A percentile compares a stretch with the other conserved stretches of the same genome.
These are phyloP conservation scores for Coleophoma eucalyptorum DNA, from an alignment of 2,329 filamentous ascomycete genomes.

Conservation along the genomic window DNA sequence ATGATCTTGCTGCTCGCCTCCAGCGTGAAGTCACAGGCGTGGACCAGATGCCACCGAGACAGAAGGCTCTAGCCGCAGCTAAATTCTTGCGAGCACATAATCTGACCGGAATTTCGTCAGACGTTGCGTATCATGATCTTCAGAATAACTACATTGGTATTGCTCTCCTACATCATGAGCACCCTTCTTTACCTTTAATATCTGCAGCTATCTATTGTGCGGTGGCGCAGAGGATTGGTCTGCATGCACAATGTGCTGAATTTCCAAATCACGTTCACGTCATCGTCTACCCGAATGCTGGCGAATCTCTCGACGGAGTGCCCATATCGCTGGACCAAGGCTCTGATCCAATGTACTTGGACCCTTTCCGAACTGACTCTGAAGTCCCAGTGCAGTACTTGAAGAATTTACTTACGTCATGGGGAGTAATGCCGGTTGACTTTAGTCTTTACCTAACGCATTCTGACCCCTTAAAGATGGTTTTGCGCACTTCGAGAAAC, in stretches of 20 bases:
- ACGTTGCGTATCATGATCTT: conserved; percentile 69
- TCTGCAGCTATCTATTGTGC: conserved; percentile 84
- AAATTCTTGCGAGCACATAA: conserved; percentile 65
- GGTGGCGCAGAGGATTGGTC: conserved; percentile 67
- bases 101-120: conserved; percentile 65
- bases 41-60: conserved; percentile 52
- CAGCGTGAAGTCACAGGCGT: conserved; percentile 48
- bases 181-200: conserved; percentile 81
- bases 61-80: conserved; percentile 65
- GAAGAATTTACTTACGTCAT: conserved; percentile 50
- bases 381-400: conserved; percentile 63
- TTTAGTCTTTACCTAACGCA: conserved; percentile 55
- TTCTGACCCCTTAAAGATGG: conserved; percentile 62
- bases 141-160: conserved; percentile 87
- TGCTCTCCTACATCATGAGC: conserved; percentile 66
- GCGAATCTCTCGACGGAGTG: conserved; percentile 55
- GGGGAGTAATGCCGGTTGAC: conserved; percentile 37
- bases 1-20: conserved; percentile 58
- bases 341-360: conserved; percentile 69
- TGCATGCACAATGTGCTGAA: conserved; percentile 75
- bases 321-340: conserved; percentile 32
- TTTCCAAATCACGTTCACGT: conserved; percentile 85
- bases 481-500: conserved; percentile 74
- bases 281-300: conserved; percentile 57
- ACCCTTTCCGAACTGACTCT: conserved; percentile 69